Conservation (phyloP, 177 flowering plant species). For the Telopea speciosissima region DNA sequence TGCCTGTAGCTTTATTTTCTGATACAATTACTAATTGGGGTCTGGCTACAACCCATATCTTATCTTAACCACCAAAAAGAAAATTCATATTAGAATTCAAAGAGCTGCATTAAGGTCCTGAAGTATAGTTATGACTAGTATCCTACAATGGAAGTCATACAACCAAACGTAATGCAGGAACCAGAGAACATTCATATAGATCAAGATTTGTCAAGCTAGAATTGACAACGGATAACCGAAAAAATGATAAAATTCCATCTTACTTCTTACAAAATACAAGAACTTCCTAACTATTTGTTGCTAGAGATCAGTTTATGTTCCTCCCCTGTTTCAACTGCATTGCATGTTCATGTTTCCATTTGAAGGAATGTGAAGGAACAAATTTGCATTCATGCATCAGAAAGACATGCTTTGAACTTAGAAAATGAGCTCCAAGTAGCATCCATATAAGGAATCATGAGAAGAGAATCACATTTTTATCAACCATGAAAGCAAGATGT, state of each 20-base stretch:
- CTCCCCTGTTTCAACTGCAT: background rate
- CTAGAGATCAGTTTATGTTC: background rate
- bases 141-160: background rate
- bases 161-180: background rate
- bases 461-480: background rate
- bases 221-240: background rate
- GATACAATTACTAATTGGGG: no score
- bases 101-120: background rate
- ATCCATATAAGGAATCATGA: background rate
- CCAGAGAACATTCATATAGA: no score
- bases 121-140: background rate
- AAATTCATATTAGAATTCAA: no score
- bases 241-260: background rate
- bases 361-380: background rate
- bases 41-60: no score
- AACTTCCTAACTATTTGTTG: background rate
- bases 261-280: background rate
- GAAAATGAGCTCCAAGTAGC: background rate
- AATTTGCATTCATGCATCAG: background rate
- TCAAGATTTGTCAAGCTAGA: background rate
- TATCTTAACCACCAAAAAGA: no score
- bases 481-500: background rate
- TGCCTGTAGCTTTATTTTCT: no score
- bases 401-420: background rate
- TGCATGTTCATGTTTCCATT: background rate